Percentiles rank a stretch among this genome's conserved stretches.
Conservation (phyloP, 768 basidiomycete species). For the Tylopilus cervinicoccineus region DNA sequence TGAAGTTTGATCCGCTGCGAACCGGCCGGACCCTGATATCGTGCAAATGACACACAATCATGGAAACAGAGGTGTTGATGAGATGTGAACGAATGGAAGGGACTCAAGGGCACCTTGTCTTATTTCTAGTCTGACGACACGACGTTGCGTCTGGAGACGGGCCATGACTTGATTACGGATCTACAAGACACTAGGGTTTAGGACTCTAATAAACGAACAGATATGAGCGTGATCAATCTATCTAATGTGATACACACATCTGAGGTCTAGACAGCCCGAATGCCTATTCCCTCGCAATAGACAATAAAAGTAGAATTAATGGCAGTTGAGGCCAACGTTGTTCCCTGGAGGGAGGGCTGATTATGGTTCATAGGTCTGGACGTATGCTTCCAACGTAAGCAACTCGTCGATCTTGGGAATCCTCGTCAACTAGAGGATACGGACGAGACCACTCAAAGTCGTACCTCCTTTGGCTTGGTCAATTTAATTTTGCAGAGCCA, state of each 20-base stretch:
- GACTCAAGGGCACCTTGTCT: not conserved
- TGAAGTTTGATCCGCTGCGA: too few relatives aligned
- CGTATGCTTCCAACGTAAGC: slow-evolving; percentile 75
- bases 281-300: slow-evolving; percentile 1
- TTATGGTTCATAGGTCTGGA: slow-evolving; percentile 48
- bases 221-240: not conserved
- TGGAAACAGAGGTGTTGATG: not conserved
- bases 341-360: too few relatives aligned
- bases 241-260: slow-evolving; percentile 12
- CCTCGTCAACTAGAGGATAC: not conserved
- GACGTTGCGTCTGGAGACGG: not conserved
- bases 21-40: too few relatives aligned
- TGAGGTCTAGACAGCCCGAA: slow-evolving; percentile 1
- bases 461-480: slow-evolving; percentile 71
- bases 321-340: slow-evolving; percentile 25
- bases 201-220: not conserved
- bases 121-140: not conserved
- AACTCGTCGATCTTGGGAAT: slow-evolving; percentile 58
- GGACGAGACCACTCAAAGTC: slow-evolving; percentile 8
- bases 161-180: not conserved
- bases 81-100: not conserved
- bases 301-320: not conserved
- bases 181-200: not conserved
- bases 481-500: slow-evolving; percentile 96
- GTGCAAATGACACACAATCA: too few relatives aligned